These are phyloP conservation scores for Auriscalpium microsporum DNA, from an alignment of 768 basidiomycete species.

Conservation along the genomic window DNA sequence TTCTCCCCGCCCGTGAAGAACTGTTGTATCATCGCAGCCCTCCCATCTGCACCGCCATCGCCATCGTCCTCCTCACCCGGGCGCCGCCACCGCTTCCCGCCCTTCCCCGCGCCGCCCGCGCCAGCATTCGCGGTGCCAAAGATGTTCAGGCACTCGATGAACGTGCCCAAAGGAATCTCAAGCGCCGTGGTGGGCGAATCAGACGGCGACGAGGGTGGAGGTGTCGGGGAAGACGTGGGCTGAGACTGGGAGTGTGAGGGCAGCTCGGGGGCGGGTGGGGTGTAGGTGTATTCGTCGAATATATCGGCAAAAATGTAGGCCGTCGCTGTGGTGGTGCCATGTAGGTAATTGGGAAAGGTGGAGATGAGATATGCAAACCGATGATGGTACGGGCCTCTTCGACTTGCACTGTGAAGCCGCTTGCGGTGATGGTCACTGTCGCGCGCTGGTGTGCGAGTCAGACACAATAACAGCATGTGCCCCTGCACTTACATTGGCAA, in stretches of 20 bases:
- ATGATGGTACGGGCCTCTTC: slow-evolving; percentile 79
- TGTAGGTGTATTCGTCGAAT: slow-evolving; percentile 74
- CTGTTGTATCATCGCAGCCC: slow-evolving; percentile 42
- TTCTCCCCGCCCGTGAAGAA: slow-evolving; percentile 50
- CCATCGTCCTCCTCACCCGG: slow-evolving; percentile 39
- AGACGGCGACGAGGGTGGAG: slow-evolving; percentile 15
- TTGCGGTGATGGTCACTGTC: slow-evolving; percentile 57
- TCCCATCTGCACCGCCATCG: slow-evolving; percentile 31
- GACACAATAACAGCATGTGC: not conserved
- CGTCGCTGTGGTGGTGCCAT: slow-evolving; percentile 44
- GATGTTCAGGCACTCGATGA: slow-evolving; percentile 88
- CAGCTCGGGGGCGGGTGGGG: slow-evolving; percentile 27
- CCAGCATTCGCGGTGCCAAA: slow-evolving; percentile 69
- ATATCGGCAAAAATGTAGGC: slow-evolving; percentile 73
- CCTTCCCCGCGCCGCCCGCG: slow-evolving; percentile 16
- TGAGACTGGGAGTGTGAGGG: slow-evolving; percentile 16
- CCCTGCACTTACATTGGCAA: slow-evolving; percentile 54
- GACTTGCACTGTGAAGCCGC: slow-evolving; percentile 69
- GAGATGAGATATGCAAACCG: slow-evolving; percentile 37
- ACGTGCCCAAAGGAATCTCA: slow-evolving; percentile 74
- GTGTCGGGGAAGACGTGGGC: slow-evolving; percentile 11
- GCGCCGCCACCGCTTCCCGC: slow-evolving; percentile 39
- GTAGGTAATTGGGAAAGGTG: not conserved
- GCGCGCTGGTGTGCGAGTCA: slow-evolving; percentile 44
- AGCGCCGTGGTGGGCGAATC: slow-evolving; percentile 39